These are phyloP conservation scores for Salix viminalis DNA, from an alignment of 345 rosid genomes.

Conservation along the genomic window DNA sequence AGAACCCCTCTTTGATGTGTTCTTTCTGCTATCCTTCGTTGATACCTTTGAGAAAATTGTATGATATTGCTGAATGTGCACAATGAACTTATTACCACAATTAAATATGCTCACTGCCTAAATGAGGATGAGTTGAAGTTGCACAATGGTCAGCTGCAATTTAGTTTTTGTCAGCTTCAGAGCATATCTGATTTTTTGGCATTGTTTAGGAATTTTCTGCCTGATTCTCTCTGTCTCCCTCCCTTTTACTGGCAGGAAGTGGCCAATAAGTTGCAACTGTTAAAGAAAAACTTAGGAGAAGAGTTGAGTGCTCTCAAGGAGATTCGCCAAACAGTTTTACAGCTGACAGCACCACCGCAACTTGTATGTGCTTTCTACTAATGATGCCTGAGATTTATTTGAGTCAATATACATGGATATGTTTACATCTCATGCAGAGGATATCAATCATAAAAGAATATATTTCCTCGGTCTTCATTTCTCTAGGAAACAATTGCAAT, in stretches of 20 bases:
- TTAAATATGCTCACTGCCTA: neutral
- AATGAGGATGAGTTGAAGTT: neutral
- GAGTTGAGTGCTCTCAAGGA: conserved; percentile 55
- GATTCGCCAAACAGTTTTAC: conserved; percentile 70
- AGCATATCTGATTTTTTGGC: neutral
- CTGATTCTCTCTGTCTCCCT: conserved; percentile 14
- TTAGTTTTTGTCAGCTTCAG: neutral
- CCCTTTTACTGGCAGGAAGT: conserved; percentile 52
- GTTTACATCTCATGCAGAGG: neutral
- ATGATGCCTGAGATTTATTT: neutral
- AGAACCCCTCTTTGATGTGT: neutral
- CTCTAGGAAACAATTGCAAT: neutral
- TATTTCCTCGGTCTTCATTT: neutral
- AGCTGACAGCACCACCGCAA: conserved; percentile 61
- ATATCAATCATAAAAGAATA: neutral
- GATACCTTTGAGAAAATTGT: neutral
- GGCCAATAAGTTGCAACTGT: conserved; percentile 45
- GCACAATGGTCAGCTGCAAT: neutral
- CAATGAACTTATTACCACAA: neutral
- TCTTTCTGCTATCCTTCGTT: neutral
- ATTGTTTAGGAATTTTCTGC: neutral
- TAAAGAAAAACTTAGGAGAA: conserved; percentile 66
- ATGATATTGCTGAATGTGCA: neutral
- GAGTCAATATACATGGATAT: neutral
- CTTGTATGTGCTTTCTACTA: conserved; percentile 47